Conservation (phyloP, 345 rosid species). For the Brassica nigra region DNA sequence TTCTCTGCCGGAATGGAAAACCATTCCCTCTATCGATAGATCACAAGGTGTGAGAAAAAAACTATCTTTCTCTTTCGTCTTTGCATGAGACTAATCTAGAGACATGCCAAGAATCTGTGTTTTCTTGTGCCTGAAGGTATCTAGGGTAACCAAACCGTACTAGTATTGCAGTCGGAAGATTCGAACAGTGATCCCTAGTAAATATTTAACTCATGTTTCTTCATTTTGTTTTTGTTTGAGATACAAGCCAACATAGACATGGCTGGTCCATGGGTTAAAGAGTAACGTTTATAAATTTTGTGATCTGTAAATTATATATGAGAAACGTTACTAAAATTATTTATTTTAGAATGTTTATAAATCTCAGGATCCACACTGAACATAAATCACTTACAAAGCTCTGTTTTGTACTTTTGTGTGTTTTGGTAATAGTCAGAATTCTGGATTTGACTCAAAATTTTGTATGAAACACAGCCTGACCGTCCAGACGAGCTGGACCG, state of each 20-base stretch:
- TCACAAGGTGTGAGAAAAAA: slow-evolving; percentile 58
- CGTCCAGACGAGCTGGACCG: slow-evolving; percentile 77
- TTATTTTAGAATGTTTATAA: too few species aligned
- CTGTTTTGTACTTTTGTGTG: background rate
- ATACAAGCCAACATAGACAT: too few species aligned
- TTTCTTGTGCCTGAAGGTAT: background rate
- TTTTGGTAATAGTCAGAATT: background rate
- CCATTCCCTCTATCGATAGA: slow-evolving; percentile 71
- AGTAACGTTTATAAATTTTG: background rate
- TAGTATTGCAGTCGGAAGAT: background rate
- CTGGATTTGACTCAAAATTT: background rate
- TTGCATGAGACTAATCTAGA: background rate
- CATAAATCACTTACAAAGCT: background rate
- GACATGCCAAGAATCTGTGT: background rate
- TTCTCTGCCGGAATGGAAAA: slow-evolving; percentile 69
- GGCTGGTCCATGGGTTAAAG: too few species aligned
- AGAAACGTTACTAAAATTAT: background rate
- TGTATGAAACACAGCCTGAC: slow-evolving; percentile 63
- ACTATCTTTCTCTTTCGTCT: background rate
- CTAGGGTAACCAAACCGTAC: background rate
- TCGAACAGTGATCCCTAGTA: background rate
- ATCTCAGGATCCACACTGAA: background rate
- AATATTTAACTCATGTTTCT: background rate
- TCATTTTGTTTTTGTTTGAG: too few species aligned
- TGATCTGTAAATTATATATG: background rate